Conservation (phyloP, 164 flowering plant species). For the Platanus orientalis region DNA sequence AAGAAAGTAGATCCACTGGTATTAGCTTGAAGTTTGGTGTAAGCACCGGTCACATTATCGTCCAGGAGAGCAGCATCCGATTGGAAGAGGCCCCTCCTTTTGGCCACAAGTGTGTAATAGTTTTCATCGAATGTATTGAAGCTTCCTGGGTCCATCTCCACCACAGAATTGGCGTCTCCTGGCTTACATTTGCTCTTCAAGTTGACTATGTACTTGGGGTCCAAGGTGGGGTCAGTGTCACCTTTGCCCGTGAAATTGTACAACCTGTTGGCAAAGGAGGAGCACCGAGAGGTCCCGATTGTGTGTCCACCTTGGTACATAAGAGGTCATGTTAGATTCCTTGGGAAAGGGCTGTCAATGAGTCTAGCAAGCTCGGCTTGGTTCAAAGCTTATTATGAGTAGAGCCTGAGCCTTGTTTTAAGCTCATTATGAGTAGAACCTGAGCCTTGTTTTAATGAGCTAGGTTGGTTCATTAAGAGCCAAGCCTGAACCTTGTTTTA, state of each 20-base stretch:
- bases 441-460: no score
- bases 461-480: no score
- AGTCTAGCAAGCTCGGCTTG: no score
- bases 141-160: constrained; percentile 69
- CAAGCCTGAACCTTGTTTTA: no score
- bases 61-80: constrained; percentile 55
- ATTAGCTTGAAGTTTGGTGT: constrained; percentile 25
- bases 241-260: constrained; percentile 68
- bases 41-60: constrained; percentile 29
- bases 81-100: constrained; percentile 46
- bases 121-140: constrained; percentile 34
- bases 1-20: not conserved
- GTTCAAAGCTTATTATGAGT: no score
- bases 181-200: constrained; percentile 38
- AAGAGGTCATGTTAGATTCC: no score
- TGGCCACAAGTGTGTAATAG: constrained; percentile 39
- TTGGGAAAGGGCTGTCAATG: no score
- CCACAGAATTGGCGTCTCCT: constrained; percentile 13
- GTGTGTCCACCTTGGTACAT: constrained; percentile 71
- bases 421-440: no score
- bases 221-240: constrained; percentile 42
- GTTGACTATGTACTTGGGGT: constrained; percentile 26
- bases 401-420: no score
- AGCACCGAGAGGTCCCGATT: constrained; percentile 52
- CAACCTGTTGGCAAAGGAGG: constrained; percentile 26